A percentile compares a stretch with the other conserved stretches of the same genome.
Conservation (phyloP, 2,329 filamentous ascomycete genomes). For the Penicillium digitatum region DNA sequence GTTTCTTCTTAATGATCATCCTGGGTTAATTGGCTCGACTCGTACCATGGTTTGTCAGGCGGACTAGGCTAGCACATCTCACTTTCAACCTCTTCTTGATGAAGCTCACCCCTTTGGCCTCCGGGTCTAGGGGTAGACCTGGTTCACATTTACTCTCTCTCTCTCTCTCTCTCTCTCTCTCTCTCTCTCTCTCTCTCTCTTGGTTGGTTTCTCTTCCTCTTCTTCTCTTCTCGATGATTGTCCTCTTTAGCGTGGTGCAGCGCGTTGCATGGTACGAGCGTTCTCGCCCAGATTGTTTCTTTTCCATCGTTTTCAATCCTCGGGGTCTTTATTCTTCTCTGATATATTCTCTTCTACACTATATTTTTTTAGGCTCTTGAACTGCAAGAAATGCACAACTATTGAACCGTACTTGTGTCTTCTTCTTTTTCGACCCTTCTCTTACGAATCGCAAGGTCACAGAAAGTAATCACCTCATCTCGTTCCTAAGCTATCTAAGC, state of each 20-base stretch:
- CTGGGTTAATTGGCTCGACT: background rate
- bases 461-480: no score
- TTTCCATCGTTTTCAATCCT: conserved; percentile 3
- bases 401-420: background rate
- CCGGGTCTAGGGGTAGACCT: background rate
- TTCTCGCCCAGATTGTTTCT: conserved; percentile 13
- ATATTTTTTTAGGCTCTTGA: background rate
- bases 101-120: background rate
- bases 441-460: no score
- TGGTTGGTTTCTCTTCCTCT: background rate
- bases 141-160: background rate
- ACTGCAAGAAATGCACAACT: conserved; percentile 1
- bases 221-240: conserved; percentile 7
- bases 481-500: no score
- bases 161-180: background rate
- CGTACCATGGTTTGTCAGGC: background rate
- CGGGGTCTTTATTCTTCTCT: conserved; percentile 8
- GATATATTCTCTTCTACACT: conserved; percentile 7
- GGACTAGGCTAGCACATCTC: background rate
- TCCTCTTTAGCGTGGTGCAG: conserved; percentile 24
- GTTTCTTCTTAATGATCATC: background rate
- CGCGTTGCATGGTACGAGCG: conserved; percentile 22
- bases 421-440: background rate
- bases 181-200: background rate
- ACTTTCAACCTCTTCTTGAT: background rate